Evolutionary conservation across 495 filamentous ascomycete species (phyloP).

Genomic region (Delitschia confertaspora): DNA sequence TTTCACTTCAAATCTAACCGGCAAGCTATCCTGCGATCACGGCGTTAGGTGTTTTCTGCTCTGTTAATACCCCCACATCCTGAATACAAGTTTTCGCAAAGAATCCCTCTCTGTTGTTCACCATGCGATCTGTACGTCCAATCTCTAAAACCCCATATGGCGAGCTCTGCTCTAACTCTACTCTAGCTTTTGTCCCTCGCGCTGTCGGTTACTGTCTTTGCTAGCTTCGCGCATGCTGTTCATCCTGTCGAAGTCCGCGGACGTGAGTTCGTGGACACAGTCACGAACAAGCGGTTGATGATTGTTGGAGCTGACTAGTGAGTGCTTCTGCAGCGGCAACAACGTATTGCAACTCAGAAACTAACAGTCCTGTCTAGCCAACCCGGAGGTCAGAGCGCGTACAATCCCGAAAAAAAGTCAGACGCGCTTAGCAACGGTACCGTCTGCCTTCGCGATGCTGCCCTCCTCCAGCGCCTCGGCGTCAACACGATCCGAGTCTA

Average conservation of each 20-base stretch:
- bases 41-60: too few relatives aligned
- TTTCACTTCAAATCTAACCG: too few relatives aligned
- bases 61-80: too few relatives aligned
- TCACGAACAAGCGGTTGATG: constrained; percentile 72
- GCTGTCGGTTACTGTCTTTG: constrained; percentile 24
- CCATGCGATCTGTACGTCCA: constrained; percentile 10
- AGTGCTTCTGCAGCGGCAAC: constrained; percentile 1
- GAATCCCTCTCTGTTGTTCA: too few relatives aligned
- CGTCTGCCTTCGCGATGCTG: constrained; percentile 80
- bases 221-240: constrained; percentile 55
- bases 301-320: constrained; percentile 72
- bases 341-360: constrained; percentile 18
- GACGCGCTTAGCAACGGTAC: constrained; percentile 72
- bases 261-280: constrained; percentile 73
- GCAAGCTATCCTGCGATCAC: too few relatives aligned
- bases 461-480: constrained; percentile 78
- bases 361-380: too few relatives aligned
- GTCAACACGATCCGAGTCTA: constrained; percentile 91
- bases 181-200: constrained; percentile 4
- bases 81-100: too few relatives aligned
- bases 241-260: constrained; percentile 63
- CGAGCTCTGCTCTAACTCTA: too few relatives aligned
- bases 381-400: constrained; percentile 78
- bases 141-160: too few relatives aligned
- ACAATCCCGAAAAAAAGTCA: constrained; percentile 47